These are phyloP conservation scores for Metschnikowia shivogae DNA, from an alignment of 805 yeast species.

Conservation along the genomic window DNA sequence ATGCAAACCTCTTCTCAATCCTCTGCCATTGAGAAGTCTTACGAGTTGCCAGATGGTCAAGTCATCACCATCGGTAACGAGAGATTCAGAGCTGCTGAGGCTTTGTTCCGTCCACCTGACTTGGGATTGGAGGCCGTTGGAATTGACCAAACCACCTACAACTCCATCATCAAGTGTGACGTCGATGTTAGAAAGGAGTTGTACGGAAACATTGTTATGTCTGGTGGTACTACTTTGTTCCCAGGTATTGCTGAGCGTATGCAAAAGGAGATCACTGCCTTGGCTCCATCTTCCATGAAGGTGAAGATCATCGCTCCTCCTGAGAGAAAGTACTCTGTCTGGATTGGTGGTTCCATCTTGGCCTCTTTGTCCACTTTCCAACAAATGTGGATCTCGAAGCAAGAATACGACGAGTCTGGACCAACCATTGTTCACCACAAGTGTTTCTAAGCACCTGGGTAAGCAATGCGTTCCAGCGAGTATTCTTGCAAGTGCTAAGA, in stretches of 20 bases:
- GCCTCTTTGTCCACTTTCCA: constrained; percentile 99
- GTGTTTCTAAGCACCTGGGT: constrained; percentile 63
- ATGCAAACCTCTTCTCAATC: constrained; percentile 99
- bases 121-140: constrained; percentile 92
- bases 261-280: constrained; percentile 99
- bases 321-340: constrained; percentile 98
- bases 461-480: constrained; percentile 6
- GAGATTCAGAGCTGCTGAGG: constrained; percentile 99
- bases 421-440: constrained; percentile 98
- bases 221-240: constrained; percentile 99
- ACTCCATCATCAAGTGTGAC: constrained; percentile 97
- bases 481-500: constrained; percentile 13
- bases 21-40: constrained; percentile 95
- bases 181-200: constrained; percentile 98
- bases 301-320: constrained; percentile 99
- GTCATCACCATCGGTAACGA: constrained; percentile 99
- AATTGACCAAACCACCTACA: constrained; percentile 96
- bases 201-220: constrained; percentile 98
- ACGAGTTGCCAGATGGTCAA: constrained; percentile 99
- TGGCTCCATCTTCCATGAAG: constrained; percentile 99
- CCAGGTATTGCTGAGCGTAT: constrained; percentile 99
- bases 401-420: constrained; percentile 99
- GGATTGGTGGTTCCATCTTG: constrained; percentile 99
- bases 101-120: constrained; percentile 97
- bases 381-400: constrained; percentile 99